phyloP scores from a whole-genome alignment of 1,139 yeast species.

The Lodderomyces parapsilosis region DNA sequence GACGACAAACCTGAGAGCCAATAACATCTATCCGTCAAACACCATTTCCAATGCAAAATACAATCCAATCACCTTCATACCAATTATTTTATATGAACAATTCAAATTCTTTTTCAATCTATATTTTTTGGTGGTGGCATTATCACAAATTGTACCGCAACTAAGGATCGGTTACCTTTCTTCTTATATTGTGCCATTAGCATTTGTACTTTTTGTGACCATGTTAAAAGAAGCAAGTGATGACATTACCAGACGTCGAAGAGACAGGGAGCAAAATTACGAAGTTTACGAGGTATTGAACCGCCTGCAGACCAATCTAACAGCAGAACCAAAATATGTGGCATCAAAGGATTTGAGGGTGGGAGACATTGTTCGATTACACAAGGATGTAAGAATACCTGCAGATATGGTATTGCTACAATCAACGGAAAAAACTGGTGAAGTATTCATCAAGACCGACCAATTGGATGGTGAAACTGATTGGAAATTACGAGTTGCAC shows the following conservation, averaged over 20 bases:
- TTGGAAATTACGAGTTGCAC: slow-evolving; percentile 89
- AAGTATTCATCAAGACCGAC: slow-evolving; percentile 92
- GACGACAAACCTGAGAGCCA: slow-evolving; percentile 21
- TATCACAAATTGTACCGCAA: slow-evolving; percentile 91
- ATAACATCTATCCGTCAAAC: slow-evolving; percentile 59
- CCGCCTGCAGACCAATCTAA: slow-evolving; percentile 22
- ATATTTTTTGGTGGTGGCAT: slow-evolving; percentile 87
- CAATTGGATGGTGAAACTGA: slow-evolving; percentile 99
- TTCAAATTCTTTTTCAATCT: slow-evolving; percentile 95
- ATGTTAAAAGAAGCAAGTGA: slow-evolving; percentile 96
- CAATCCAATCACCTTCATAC: slow-evolving; percentile 83
- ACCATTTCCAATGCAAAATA: slow-evolving; percentile 94
- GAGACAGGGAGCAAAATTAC: slow-evolving; percentile 86
- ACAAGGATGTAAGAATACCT: slow-evolving; percentile 84
- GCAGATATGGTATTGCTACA: slow-evolving; percentile 88
- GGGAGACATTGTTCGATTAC: slow-evolving; percentile 81
- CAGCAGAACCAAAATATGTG: slow-evolving; percentile 36
- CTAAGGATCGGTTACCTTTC: slow-evolving; percentile 90
- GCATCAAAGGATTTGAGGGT: slow-evolving; percentile 71
- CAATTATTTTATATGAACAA: slow-evolving; percentile 88
- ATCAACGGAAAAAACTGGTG: slow-evolving; percentile 81
- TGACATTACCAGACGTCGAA: slow-evolving; percentile 83
- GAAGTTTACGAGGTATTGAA: slow-evolving; percentile 76
- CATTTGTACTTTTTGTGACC: slow-evolving; percentile 86
- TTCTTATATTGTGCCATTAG: slow-evolving; percentile 90